Conservation (phyloP, 805 yeast species). For the Ogataea dorogensis region DNA sequence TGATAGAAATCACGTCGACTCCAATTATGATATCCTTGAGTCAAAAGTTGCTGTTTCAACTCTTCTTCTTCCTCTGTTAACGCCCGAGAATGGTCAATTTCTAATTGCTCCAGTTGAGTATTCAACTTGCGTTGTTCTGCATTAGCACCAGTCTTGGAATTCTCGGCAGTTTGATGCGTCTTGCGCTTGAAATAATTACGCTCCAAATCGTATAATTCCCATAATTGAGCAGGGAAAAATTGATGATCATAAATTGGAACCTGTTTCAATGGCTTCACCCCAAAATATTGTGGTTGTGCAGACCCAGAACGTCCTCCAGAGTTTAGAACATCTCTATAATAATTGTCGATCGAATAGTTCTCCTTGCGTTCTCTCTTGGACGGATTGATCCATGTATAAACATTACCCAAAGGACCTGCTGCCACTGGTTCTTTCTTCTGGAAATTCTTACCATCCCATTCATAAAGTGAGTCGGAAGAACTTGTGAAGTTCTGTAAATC, state of each 20-base stretch:
- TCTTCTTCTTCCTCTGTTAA: slow-evolving; percentile 79
- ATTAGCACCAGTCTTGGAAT: slow-evolving; percentile 49
- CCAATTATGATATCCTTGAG: slow-evolving; percentile 79
- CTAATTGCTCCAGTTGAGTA: slow-evolving; percentile 56
- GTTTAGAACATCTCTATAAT: slow-evolving; percentile 52
- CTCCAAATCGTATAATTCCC: slow-evolving; percentile 78
- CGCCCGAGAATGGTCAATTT: slow-evolving; percentile 74
- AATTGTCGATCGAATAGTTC: slow-evolving; percentile 84
- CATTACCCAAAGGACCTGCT: slow-evolving; percentile 30
- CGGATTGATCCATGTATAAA: slow-evolving; percentile 77
- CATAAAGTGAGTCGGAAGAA: slow-evolving; percentile 59
- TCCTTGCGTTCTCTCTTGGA: slow-evolving; percentile 81
- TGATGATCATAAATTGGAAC: slow-evolving; percentile 85
- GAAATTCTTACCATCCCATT: slow-evolving; percentile 86
- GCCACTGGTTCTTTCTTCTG: slow-evolving; percentile 57
- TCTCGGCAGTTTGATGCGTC: slow-evolving; percentile 61
- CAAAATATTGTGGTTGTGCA: slow-evolving; percentile 41
- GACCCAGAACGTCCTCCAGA: slow-evolving; percentile 59
- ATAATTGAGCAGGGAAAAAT: slow-evolving; percentile 75
- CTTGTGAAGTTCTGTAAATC: slow-evolving; percentile 75
- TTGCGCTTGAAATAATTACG: slow-evolving; percentile 71
- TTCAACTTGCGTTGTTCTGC: slow-evolving; percentile 24
- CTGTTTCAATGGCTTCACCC: slow-evolving; percentile 84
- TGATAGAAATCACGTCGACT: slow-evolving; percentile 83
- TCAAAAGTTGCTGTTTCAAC: slow-evolving; percentile 55